These are phyloP conservation scores for Magnolia officinalis DNA, from an alignment of 164 flowering plant species.

Conservation along the genomic window DNA sequence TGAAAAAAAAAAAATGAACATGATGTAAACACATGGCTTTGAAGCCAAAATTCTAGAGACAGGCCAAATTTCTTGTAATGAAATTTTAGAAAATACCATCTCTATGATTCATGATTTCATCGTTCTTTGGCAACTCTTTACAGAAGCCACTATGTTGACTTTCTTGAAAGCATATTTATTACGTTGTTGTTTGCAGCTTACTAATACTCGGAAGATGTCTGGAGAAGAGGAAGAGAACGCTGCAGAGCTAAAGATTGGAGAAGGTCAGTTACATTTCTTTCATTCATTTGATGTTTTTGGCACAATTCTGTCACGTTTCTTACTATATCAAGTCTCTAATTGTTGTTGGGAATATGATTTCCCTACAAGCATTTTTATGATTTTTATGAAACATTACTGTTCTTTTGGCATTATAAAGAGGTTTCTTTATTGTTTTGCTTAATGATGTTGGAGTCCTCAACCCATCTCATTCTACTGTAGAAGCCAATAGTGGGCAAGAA, in stretches of 20 bases:
- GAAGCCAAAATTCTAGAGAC: background rate
- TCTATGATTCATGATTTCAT: background rate
- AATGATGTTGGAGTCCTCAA: background rate
- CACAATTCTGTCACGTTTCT: background rate
- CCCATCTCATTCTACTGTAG: too few relatives aligned
- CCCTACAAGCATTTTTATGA: background rate
- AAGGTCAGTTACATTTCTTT: slow-evolving; percentile 37
- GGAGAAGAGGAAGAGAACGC: slow-evolving; percentile 98
- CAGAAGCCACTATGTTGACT: background rate
- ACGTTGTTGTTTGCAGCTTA: background rate
- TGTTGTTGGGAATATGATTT: background rate
- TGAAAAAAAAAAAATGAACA: too few relatives aligned
- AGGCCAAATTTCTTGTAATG: background rate
- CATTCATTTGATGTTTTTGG: background rate
- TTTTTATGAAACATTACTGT: background rate
- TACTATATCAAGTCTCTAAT: background rate
- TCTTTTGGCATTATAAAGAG: background rate
- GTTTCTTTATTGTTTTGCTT: background rate
- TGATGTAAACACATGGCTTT: background rate
- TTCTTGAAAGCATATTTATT: background rate
- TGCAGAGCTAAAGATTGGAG: slow-evolving; percentile 94
- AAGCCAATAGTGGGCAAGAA: too few relatives aligned
- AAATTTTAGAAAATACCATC: background rate
- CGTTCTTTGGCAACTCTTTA: background rate
- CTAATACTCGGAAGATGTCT: slow-evolving; percentile 47